Evolutionary conservation across 768 basidiomycete genomes (phyloP).

Genomic region (Coprinellus micaceus): DNA sequence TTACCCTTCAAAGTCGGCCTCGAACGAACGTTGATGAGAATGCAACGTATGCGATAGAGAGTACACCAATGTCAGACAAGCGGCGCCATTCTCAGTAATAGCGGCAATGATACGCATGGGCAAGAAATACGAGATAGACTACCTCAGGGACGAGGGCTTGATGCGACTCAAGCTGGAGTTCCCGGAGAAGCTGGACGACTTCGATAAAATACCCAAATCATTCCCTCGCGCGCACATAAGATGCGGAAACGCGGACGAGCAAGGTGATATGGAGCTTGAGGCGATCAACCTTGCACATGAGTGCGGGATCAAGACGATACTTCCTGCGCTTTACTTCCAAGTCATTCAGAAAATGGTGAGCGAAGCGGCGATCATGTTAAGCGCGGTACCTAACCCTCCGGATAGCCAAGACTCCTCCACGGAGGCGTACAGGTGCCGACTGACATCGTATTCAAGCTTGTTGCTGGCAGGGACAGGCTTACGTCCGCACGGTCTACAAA

Average conservation of each 20-base stretch:
- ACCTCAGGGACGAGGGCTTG: conserved; percentile 6
- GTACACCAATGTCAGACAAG: neutral
- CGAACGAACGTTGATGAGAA: neutral
- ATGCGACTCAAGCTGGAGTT: conserved; percentile 2
- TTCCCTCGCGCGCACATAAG: too few relatives aligned
- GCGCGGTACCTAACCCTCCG: too few relatives aligned
- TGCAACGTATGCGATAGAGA: neutral
- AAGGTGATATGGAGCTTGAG: too few relatives aligned
- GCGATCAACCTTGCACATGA: conserved; percentile 8
- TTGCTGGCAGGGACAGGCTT: too few relatives aligned
- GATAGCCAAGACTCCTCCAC: too few relatives aligned
- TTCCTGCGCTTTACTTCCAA: neutral
- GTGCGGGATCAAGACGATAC: neutral
- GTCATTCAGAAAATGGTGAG: neutral
- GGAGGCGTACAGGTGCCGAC: too few relatives aligned
- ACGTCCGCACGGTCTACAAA: too few relatives aligned
- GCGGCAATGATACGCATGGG: conserved; percentile 12
- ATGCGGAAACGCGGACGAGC: too few relatives aligned
- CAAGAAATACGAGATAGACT: conserved; percentile 13
- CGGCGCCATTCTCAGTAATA: neutral
- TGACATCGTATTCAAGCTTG: too few relatives aligned
- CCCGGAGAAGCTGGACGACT: neutral
- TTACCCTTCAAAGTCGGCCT: neutral
- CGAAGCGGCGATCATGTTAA: too few relatives aligned
- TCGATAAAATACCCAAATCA: neutral